Evolutionary conservation across 208 protist species (phyloP), one percentile per base, ranked within the genome.

Genomic region (Trypanosoma vivax): DNA sequence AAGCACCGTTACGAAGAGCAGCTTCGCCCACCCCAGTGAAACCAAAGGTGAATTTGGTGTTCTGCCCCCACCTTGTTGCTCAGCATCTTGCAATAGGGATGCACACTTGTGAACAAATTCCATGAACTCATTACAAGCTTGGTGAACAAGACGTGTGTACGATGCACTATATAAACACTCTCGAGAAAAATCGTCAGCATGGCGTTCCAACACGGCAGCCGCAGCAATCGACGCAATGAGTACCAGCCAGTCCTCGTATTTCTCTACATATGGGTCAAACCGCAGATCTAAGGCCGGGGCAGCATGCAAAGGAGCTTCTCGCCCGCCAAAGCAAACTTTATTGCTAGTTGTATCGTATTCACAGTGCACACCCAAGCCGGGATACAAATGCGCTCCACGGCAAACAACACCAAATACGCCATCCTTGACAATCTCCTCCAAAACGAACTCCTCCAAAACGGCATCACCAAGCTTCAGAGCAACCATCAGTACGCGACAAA

Each of bases 401-500:
- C 60, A 67, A 53, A 58, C 29, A 3, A 39, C 33, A 16, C 18
- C 29, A 21, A 31, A 58, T 21, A 67, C 46, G 25, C 51, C 43
- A 13, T 54, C 35, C 29, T 60, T 49, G 35, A 67, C 27, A 3
- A 67, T 2, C 25, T 67, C 60, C 2, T 48, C 33, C 19, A 67
- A 16, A 41, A 67, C n/a, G 42, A 67, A 67, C 21, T 60, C 28
- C 13, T 53, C 47, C 11, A 67, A 1, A 0, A 34, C 35, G 23
- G 51, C n/a, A 18, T 60, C 52, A 41, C 46, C 45, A 14, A 67
- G 27, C 19, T 30, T 24, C 3, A 76, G 13, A 0, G 74, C 71
- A 11, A 80, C 67, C 58, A 76, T 60, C 16, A 88, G 2, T 14
- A 88, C 51, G 2, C 76, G 75, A 13, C 63, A 39, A 30, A 83